Base-by-base conservation (phyloP, 2,329 filamentous ascomycete species). In the Trichophyton equinum region DNA sequence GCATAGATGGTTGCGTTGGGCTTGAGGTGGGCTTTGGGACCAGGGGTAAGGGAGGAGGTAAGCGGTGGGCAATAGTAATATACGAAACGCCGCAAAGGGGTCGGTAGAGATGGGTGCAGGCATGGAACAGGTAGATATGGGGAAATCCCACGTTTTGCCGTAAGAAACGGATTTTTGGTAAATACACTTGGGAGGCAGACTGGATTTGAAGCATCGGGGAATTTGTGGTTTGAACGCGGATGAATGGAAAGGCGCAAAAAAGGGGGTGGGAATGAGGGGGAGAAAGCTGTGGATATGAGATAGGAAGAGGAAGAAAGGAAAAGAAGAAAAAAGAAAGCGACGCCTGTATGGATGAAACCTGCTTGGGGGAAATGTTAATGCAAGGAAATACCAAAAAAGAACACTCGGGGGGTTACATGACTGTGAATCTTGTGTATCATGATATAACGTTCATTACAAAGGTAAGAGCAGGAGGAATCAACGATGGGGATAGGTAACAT, bases 361-460 rank as follows among this genome's bases (percentile, higher is more conserved):
- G 47, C 47, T 53, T 30, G 47, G 47, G 27, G 47, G n/a, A 53
- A 9, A 53, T 33, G 47, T 53, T 33, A 22, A 42, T 42, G 53
- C 53, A 57, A 57, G 11, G 53, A 57, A 57, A 57, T 57, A 57
- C 53, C 53, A 62, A 60, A 60, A 56, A 64, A 38, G 30, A 33
- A 40, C 18, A 20, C 58, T 61, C 64, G 58, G 66, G 71, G 72
- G 72, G 69, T 68, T 77, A 77, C 75, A 76, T 76, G 75, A 77
- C 65, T 72, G 75, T 76, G 75, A 74, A 76, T 77, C 75, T 76
- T 74, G 67, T 72, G 72, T 75, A 75, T 75, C 74, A 69, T 75
- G 62, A 65, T 53, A 53, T 53, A 64, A 62, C 38, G 60, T 67
- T 68, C 67, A 62, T 67, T 64, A 69, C 69, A 67, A 58, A 61